Evolutionary conservation across 2,329 filamentous ascomycete species (phyloP), one percentile per base, ranked within the genome.

Genomic region (Fusarium agapanthi): DNA sequence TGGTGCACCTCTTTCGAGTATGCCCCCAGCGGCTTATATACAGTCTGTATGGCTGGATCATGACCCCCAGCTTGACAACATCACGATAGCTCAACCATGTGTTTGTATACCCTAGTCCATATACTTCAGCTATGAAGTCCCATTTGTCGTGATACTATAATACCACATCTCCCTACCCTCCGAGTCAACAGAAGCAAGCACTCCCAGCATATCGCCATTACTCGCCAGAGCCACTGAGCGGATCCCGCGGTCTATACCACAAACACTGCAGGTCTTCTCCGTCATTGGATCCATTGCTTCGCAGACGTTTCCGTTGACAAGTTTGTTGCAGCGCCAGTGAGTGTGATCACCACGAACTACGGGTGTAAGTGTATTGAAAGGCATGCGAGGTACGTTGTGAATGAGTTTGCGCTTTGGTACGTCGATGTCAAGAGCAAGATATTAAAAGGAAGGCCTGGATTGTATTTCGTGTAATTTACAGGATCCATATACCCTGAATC

Each of bases 401-500:
- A 13, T 16, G 11, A 8, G 14, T 24, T 32, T 11, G 11, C 22
- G 13, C 7, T 32, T 32, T 32, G 11, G 18, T 28, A 45, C 24
- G 9, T 3, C 18, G 26, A 45, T 13, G 7, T 12, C 22, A n/a
- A 44, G 11, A 44, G 12, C 7, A 26, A 18, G 16, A 9, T 20
- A 11, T 26, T 2, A 26, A 43, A 3, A 7, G 7, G 11, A 48
- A 32, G 7, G 1, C 6, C 8, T 0, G 11, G 15, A 13, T 4
- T 20, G 30, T 34, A 48, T 48, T 48, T 5, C 9, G 16, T 24
- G 13, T 32, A 24, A 1, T 28, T 53, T 53, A 53, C 28, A 53
- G 20, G 18, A 12, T 13, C 6, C 7, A 0, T n/a, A 0, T 13
- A 4, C 2, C 2, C 24, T 28, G 24, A 53, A n/a, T 38, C 34